Evolutionary conservation across 1,284 basidiomycete species (phyloP), one percentile per base, ranked within the genome.

Genomic region (Boletus holoroseus): DNA sequence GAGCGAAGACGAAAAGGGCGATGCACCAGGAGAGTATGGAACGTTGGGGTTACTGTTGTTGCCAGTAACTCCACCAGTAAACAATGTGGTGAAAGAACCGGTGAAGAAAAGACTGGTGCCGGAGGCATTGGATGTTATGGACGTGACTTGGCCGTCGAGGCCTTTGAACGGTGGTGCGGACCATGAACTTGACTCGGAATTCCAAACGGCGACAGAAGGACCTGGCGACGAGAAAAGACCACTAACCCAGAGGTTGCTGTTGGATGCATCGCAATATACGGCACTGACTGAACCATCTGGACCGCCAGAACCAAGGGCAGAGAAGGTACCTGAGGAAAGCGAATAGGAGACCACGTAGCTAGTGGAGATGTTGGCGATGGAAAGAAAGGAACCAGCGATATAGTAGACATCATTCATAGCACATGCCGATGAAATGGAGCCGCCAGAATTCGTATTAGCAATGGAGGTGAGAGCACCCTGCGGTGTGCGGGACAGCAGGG

Each of bases 1-100:
- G 46, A 96, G 85, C 15, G 92, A 95, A 1, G 89, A 91, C 5
- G 94, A 90, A 63, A 90, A 92, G 0, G 89, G 87, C 1, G 88
- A 86, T 22, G 91, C 88, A 28, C 88, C 85, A 5, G 82, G 67
- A 31, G 86, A 89, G 62, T 78, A 82, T 13, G 87, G 83, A 9
- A 89, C 82, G 55, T 83, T 85, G 18, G 85, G 84, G 61, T 91
- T 88, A 61, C 85, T 82, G 50, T 73, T 75, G 62, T 83, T 86
- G 47, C 79, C 61, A 47, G 72, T 73, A 43, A 72, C 71, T 65
- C 80, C 81, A 51, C 83, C 83, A 46, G 72, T 68, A 68, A 87
- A 91, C 2, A 81, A 73, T 4, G 88, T 85, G 50, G 86, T 63
- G 74, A 98, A 98, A 16, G 85, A 85, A 39, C 95, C 95, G 2